Percentiles rank a stretch among this genome's conserved stretches.
phyloP scores from a whole-genome alignment of 2,329 filamentous ascomycete species.

The Diaporthe helianthi region DNA sequence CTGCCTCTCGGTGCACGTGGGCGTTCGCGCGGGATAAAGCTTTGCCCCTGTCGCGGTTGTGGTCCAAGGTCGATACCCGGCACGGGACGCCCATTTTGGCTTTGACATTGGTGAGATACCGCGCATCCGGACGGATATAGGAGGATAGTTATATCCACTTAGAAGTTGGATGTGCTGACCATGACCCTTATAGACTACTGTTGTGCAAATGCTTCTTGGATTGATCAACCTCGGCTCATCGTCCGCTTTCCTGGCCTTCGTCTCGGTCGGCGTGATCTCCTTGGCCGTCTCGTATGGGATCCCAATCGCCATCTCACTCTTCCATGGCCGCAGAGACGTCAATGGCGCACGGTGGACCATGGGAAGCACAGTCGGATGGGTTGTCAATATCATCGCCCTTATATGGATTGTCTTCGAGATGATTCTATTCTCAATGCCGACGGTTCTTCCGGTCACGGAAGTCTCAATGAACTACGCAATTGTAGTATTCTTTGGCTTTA shows the following conservation, averaged over 20 bases:
- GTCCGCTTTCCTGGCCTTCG: constrained; percentile 64
- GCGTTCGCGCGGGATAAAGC: constrained; percentile 68
- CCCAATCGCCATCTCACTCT: constrained; percentile 59
- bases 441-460: constrained; percentile 53
- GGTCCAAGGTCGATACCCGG: constrained; percentile 58
- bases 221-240: constrained; percentile 64
- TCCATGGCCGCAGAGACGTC: constrained; percentile 54
- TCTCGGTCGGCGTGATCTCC: constrained; percentile 62
- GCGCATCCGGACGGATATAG: too few species aligned
- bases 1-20: constrained; percentile 71
- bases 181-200: constrained; percentile 47
- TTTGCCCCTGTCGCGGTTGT: constrained; percentile 58
- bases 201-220: constrained; percentile 60
- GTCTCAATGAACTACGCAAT: constrained; percentile 63
- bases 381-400: constrained; percentile 54
- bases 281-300: constrained; percentile 63
- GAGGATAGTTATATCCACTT: too few species aligned
- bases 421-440: constrained; percentile 62
- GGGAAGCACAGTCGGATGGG: constrained; percentile 49
- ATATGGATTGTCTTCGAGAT: constrained; percentile 60
- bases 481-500: constrained; percentile 63
- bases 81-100: constrained; percentile 63
- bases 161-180: not conserved
- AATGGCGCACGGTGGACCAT: constrained; percentile 56
- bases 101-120: constrained; percentile 50